phyloP scores from a whole-genome alignment of 768 basidiomycete species.

The Fomitopsis serialis region DNA sequence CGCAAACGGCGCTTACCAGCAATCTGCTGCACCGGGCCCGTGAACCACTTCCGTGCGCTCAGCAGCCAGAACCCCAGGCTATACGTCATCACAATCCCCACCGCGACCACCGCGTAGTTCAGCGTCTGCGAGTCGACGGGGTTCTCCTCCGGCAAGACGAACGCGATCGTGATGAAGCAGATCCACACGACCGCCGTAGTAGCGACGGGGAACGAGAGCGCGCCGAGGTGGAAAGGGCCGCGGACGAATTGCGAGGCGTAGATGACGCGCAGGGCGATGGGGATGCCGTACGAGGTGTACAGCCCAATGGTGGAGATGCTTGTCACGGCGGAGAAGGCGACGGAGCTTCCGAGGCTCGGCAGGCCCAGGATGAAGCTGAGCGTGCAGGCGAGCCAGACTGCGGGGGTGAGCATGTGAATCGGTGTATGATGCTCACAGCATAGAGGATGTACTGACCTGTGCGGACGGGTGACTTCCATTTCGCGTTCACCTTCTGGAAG shows the following conservation, averaged over 20 bases:
- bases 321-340: conserved; percentile 57
- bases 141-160: conserved; percentile 67
- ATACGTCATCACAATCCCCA: conserved; percentile 64
- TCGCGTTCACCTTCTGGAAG: conserved; percentile 56
- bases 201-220: conserved; percentile 56
- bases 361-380: conserved; percentile 71
- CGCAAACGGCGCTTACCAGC: conserved; percentile 28
- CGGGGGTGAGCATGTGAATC: neutral
- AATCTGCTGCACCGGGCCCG: conserved; percentile 64
- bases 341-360: conserved; percentile 66
- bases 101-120: conserved; percentile 73
- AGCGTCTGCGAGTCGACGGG: conserved; percentile 68
- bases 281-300: conserved; percentile 72
- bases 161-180: conserved; percentile 63
- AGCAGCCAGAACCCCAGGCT: conserved; percentile 63
- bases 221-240: conserved; percentile 70
- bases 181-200: conserved; percentile 63
- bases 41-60: conserved; percentile 70
- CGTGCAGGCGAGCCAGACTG: conserved; percentile 76
- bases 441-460: conserved; percentile 40
- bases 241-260: conserved; percentile 54
- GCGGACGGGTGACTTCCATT: conserved; percentile 59
- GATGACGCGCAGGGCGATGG: conserved; percentile 61
- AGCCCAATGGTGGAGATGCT: conserved; percentile 70
- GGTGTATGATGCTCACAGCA: neutral